These are phyloP conservation scores for Corylus americana DNA, from an alignment of 306 rosid genomes.

Conservation along the genomic window DNA sequence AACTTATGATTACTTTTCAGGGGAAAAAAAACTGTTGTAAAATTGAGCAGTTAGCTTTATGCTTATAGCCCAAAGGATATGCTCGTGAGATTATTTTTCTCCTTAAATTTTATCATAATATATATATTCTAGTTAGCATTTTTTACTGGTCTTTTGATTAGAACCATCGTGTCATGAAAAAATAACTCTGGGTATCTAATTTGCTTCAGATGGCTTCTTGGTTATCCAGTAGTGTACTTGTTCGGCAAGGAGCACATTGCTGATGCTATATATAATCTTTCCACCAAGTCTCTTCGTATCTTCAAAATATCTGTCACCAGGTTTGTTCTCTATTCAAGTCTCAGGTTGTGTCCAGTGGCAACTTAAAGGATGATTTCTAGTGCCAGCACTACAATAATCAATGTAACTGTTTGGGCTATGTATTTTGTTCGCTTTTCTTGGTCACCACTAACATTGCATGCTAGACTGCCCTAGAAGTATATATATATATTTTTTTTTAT, in stretches of 20 bases:
- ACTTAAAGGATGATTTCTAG: constrained; percentile 4
- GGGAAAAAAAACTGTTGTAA: too few species aligned
- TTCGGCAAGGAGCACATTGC: constrained; percentile 70
- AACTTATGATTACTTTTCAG: too few species aligned
- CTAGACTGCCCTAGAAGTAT: background rate
- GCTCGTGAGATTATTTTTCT: background rate
- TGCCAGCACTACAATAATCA: background rate
- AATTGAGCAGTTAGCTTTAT: background rate
- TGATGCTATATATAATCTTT: constrained; percentile 70
- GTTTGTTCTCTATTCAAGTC: constrained; percentile 37
- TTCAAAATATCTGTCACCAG: constrained; percentile 69
- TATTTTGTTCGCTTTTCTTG: background rate
- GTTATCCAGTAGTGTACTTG: constrained; percentile 79
- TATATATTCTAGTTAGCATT: constrained; percentile 7
- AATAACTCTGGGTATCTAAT: constrained; percentile 12
- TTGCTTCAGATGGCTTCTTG: constrained; percentile 88
- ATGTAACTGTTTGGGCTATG: background rate
- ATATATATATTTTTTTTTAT: constrained; percentile 7
- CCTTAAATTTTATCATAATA: background rate
- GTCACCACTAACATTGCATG: background rate
- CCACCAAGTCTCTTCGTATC: constrained; percentile 74
- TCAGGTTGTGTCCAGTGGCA: background rate
- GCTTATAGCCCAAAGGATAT: background rate
- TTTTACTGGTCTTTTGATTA: constrained; percentile 2
- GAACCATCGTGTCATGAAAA: constrained; percentile 8